Evolutionary conservation across 2,329 filamentous ascomycete species (phyloP).

Genomic region (Fusarium coffeatum): DNA sequence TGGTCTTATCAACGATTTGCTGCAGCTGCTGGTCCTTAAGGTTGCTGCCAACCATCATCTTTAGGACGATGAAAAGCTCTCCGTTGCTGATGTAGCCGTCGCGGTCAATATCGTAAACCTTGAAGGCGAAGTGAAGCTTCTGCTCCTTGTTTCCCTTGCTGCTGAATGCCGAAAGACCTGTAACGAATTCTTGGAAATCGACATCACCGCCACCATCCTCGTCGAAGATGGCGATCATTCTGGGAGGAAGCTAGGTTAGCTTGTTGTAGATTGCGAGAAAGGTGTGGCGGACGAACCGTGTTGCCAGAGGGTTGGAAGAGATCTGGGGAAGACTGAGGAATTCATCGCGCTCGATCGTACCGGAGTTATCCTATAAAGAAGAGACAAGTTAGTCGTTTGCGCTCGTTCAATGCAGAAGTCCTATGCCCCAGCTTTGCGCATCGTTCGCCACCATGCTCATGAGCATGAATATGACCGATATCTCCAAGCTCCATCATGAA

Average conservation of each 20-base stretch:
- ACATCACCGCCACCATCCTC: conserved; percentile 98
- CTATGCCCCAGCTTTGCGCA: not conserved
- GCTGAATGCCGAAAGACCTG: conserved; percentile 92
- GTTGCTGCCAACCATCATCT: conserved; percentile 99
- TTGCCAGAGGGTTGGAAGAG: conserved; percentile 96
- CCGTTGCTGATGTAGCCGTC: conserved; percentile 99
- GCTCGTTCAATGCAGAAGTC: not conserved
- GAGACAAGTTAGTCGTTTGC: conserved; percentile 9
- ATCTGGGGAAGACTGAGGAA: conserved; percentile 98
- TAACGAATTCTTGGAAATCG: conserved; percentile 98
- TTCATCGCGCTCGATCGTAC: conserved; percentile 98
- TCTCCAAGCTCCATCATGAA: not conserved
- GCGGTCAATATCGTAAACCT: conserved; percentile 99
- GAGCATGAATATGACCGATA: not conserved
- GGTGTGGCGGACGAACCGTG: conserved; percentile 69
- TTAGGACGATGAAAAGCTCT: conserved; percentile 98
- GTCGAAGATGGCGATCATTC: conserved; percentile 99
- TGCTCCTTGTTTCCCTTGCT: conserved; percentile 99
- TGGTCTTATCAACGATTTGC: conserved; percentile 99
- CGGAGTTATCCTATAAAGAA: conserved; percentile 83
- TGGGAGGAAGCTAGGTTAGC: conserved; percentile 51
- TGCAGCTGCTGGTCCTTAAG: conserved; percentile 98
- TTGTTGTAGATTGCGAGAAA: not conserved
- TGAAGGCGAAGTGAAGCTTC: conserved; percentile 97
- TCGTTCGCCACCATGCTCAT: not conserved